Evolutionary conservation across 305 asterid genomes (phyloP), one percentile per base, ranked within the genome.

Genomic region (Solanum hybrid): DNA sequence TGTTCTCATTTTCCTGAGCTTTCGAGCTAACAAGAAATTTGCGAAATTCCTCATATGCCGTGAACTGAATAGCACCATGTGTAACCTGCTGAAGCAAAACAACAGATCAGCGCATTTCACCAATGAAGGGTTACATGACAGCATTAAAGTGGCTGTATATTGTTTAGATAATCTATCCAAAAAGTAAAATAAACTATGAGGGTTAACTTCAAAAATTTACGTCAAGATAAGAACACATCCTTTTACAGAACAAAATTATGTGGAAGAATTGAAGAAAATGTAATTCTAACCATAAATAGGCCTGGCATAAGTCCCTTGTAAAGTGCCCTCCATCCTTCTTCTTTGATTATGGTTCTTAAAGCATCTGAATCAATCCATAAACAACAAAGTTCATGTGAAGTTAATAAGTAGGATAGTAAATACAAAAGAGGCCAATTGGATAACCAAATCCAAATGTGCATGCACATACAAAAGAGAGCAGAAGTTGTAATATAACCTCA

Each of bases 31-130:
- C 74, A 87, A 93, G 90, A 91, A 90, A 85, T 92, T 94, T 97
- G 80, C 97, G 95, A 89, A 97, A 98, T 94, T 97, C 99, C 92
- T 96, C 99, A 33, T 97, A 97, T 78, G 97, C 93, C 37, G 99
- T 95, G 94, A 97, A 97, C 93, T 97, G 99, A 90, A 97, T 96
- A 86, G 99, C 99, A 67, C 99, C 99, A 93, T 97, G 99, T 2
- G 99, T 93, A 90, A 97, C 97, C 98, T 96, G 99, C 98, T 95
- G 95, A 93, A 91, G 88, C 91, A 91, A 67, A 22, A 90, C 87
- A 92, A 61, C 89, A 91, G 84, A 84, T 85, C 90, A 92, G 35
- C 80, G 80, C 86, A 71, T 89, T 93, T 10, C 76, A 51, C 34
- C 35, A 67, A 34, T 35, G 64, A 34, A 89, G 33, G 75, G 51